These are phyloP conservation scores for Helenozyma rhizophorensis DNA, from an alignment of 805 yeast genomes.

Conservation along the genomic window DNA sequence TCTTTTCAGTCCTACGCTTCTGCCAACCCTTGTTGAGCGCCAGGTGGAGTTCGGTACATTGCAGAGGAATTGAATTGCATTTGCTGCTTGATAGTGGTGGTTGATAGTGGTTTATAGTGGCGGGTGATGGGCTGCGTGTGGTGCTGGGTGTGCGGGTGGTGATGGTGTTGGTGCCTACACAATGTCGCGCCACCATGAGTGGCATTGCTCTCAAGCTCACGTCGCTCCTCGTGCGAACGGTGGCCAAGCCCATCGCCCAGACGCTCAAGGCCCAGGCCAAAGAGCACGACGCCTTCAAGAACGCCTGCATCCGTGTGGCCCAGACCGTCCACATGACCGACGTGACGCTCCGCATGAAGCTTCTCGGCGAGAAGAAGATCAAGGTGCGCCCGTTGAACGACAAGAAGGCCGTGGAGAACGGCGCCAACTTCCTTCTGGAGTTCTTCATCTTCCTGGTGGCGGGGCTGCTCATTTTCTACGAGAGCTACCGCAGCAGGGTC, in stretches of 20 bases:
- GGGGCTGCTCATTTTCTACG: conserved; percentile 69
- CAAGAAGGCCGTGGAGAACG: conserved; percentile 74
- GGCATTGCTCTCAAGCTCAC: conserved; percentile 71
- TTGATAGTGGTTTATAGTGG: too few relatives aligned
- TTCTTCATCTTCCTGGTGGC: conserved; percentile 76
- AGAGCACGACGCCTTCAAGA: conserved; percentile 61
- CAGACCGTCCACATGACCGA: conserved; percentile 69
- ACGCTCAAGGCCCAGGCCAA: conserved; percentile 70
- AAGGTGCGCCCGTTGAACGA: conserved; percentile 77
- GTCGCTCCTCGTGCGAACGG: conserved; percentile 64
- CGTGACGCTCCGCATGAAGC: conserved; percentile 52
- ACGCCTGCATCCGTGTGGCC: conserved; percentile 63
- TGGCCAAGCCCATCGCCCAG: conserved; percentile 76
- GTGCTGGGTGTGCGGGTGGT: too few relatives aligned
- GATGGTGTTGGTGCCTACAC: too few relatives aligned
- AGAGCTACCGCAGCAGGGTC: conserved; percentile 61
- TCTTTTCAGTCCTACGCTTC: too few relatives aligned
- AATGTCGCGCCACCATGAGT: conserved; percentile 65
- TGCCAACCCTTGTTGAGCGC: too few relatives aligned
- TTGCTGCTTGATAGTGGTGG: too few relatives aligned
- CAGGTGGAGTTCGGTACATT: too few relatives aligned
- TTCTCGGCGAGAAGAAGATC: conserved; percentile 50
- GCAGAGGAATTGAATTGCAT: too few relatives aligned
- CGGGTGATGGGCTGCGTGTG: too few relatives aligned
- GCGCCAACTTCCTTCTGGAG: conserved; percentile 77